phyloP scores from a whole-genome alignment of 495 filamentous ascomycete genomes.

The Lichenothelia convexa region DNA sequence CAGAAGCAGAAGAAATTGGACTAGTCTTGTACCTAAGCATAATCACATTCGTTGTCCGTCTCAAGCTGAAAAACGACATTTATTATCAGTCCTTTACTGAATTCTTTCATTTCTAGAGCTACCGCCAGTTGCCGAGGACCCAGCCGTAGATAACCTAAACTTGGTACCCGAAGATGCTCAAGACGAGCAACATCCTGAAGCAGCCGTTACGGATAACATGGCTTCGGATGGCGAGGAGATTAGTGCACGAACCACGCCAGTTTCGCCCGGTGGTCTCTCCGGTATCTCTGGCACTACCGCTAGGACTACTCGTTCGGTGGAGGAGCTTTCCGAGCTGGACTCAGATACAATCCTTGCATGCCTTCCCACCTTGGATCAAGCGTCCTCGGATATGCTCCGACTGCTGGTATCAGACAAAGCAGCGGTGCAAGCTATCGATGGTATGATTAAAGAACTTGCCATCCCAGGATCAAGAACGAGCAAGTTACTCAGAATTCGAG shows the following conservation, averaged over 20 bases:
- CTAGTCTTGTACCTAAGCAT: not conserved
- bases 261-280: conserved; percentile 20
- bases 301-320: conserved; percentile 19
- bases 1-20: not conserved
- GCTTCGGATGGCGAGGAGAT: not conserved
- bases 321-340: conserved; percentile 15
- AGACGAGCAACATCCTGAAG: conserved; percentile 8
- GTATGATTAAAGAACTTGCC: not conserved
- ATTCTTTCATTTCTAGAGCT: not conserved
- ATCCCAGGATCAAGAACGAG: not conserved
- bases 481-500: conserved; percentile 7
- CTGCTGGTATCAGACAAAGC: conserved; percentile 6
- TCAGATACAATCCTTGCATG: conserved; percentile 6
- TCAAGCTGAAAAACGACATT: not conserved
- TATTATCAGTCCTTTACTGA: not conserved
- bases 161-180: conserved; percentile 21
- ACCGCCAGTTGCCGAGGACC: not conserved
- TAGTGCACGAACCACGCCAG: conserved; percentile 1
- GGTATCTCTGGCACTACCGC: conserved; percentile 27
- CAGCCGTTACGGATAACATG: conserved; percentile 1
- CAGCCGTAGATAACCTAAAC: conserved; percentile 11
- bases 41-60: not conserved
- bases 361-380: conserved; percentile 4
- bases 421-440: not conserved
- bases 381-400: conserved; percentile 2